Conservation (phyloP, 1,284 basidiomycete genomes). For the Hemileia vastatrix region DNA sequence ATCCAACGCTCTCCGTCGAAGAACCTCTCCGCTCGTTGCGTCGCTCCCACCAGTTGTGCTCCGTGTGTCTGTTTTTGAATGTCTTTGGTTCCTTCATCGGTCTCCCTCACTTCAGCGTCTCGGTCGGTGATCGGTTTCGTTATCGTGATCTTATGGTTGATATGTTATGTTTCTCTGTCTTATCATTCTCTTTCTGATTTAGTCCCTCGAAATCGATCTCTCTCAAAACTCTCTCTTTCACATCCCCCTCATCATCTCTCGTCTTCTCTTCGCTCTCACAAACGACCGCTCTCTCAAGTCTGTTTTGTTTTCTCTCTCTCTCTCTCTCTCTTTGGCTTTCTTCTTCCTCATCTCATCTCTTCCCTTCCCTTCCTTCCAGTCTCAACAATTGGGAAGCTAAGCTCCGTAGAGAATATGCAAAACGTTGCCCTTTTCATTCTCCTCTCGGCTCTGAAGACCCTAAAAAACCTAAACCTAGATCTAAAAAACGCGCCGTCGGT, state of each 20-base stretch:
- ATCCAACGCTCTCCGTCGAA: conserved; percentile 7
- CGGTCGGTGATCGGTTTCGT: not conserved
- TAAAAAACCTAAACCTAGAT: conserved; percentile 1
- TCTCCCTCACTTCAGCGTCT: conserved; percentile 14
- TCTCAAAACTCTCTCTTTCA: not conserved
- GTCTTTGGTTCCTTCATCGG: conserved; percentile 7
- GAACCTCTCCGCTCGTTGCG: conserved; percentile 12
- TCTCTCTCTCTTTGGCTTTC: not conserved
- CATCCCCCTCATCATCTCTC: not conserved
- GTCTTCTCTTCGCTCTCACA: not conserved
- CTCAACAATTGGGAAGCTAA: conserved; percentile 15
- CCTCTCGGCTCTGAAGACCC: conserved; percentile 20
- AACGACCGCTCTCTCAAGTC: not conserved
- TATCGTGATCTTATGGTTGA: too few species aligned
- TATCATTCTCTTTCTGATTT: too few species aligned
- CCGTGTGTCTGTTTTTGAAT: conserved; percentile 14
- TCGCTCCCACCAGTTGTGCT: conserved; percentile 6
- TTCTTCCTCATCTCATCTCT: not conserved
- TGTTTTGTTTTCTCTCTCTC: not conserved
- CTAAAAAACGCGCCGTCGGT: conserved; percentile 11
- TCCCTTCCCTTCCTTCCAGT: not conserved
- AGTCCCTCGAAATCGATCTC: not conserved
- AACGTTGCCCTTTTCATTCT: conserved; percentile 3
- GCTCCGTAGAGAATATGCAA: conserved; percentile 14
- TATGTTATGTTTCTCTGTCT: too few species aligned